Conservation (phyloP, 495 filamentous ascomycete genomes). For the Xeromyces bisporus region DNA sequence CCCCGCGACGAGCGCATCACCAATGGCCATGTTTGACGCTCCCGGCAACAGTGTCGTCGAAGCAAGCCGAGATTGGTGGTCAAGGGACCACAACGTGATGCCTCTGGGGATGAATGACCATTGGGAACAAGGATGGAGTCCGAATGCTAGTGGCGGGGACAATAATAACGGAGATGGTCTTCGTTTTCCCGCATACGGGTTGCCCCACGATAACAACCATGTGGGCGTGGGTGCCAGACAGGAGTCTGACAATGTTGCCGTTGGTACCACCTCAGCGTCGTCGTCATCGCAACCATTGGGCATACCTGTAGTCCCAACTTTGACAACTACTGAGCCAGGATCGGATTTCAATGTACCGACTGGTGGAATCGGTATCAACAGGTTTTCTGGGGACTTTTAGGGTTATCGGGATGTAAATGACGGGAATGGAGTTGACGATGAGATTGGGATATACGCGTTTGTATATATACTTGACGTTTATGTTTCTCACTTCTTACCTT, state of each 20-base stretch:
- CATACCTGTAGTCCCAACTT: conserved; percentile 1
- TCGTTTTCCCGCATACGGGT: too few species aligned
- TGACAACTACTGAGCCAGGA: conserved; percentile 1
- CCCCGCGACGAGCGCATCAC: conserved; percentile 11
- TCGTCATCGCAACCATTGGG: conserved; percentile 2
- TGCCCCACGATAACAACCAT: too few species aligned
- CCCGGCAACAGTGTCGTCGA: conserved; percentile 30
- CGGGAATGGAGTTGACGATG: too few species aligned
- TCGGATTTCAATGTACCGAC: conserved; percentile 1
- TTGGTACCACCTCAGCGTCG: conserved; percentile 1
- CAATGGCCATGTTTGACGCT: conserved; percentile 25
- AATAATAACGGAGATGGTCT: background rate
- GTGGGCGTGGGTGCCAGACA: too few species aligned
- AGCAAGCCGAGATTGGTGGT: conserved; percentile 44
- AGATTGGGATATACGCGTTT: too few species aligned
- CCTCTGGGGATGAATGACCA: too few species aligned
- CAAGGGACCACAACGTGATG: conserved; percentile 29
- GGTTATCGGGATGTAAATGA: conserved; percentile 1
- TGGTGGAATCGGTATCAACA: conserved; percentile 2
- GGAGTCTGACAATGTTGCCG: too few species aligned
- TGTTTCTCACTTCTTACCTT: too few species aligned
- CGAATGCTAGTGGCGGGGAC: too few species aligned
- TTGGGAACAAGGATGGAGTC: too few species aligned
- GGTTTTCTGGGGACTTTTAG: conserved; percentile 6
- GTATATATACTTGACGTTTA: too few species aligned